Evolutionary conservation across 1,284 basidiomycete genomes (phyloP).

Genomic region (Schizophyllum commune): DNA sequence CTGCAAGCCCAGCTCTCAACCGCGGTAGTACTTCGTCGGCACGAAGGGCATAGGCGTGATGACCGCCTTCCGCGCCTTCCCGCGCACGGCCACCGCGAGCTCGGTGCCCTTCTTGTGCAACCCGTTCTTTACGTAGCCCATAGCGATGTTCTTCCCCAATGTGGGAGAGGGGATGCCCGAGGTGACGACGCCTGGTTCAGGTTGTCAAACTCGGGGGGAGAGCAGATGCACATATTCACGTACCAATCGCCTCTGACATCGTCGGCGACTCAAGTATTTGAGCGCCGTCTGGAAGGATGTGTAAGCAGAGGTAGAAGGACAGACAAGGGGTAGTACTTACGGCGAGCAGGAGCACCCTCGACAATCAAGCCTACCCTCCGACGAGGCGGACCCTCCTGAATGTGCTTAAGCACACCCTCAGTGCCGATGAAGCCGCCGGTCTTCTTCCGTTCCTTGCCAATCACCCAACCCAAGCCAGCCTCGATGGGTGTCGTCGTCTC

Average conservation of each 20-base stretch:
- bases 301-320: conserved; percentile 2
- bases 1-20: conserved; percentile 20
- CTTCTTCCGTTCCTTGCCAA: conserved; percentile 81
- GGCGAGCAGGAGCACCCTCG: conserved; percentile 81
- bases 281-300: conserved; percentile 85
- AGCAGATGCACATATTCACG: conserved; percentile 38
- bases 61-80: conserved; percentile 61
- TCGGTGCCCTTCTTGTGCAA: conserved; percentile 90
- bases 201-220: conserved; percentile 10
- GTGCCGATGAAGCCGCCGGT: conserved; percentile 78
- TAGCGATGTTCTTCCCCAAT: conserved; percentile 87
- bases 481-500: conserved; percentile 85
- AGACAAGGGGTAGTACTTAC: conserved; percentile 28
- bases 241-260: conserved; percentile 9
- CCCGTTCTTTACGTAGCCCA: conserved; percentile 84
- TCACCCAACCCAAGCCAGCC: conserved; percentile 88
- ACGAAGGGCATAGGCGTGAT: conserved; percentile 80
- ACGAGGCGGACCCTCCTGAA: conserved; percentile 75
- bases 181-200: conserved; percentile 60
- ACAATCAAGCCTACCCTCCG: conserved; percentile 82
- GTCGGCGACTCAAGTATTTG: conserved; percentile 59
- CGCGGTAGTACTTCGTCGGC: conserved; percentile 64
- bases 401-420: conserved; percentile 68
- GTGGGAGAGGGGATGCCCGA: conserved; percentile 96
- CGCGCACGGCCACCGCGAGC: conserved; percentile 72